A percentile compares a stretch with the other conserved stretches of the same genome.
These are phyloP conservation scores for Staphylotrichum longicolle DNA, from an alignment of 495 filamentous ascomycete species.

Conservation along the genomic window DNA sequence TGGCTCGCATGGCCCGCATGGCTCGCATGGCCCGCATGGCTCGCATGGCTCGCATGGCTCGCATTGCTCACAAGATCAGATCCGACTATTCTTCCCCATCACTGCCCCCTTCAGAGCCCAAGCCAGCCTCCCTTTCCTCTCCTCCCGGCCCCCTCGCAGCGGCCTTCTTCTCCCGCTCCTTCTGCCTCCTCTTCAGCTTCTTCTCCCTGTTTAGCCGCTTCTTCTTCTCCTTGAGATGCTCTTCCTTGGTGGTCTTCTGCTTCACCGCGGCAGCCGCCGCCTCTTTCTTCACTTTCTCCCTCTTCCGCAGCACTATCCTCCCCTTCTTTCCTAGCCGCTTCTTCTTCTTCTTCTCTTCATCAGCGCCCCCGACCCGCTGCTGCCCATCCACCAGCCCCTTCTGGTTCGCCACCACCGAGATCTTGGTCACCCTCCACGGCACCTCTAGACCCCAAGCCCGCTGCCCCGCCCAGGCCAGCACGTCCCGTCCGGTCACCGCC, in stretches of 20 bases:
- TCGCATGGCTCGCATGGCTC: too few relatives aligned
- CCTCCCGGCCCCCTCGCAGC: slow-evolving; percentile 20
- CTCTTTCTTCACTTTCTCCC: slow-evolving; percentile 35
- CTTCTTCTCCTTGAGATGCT: slow-evolving; percentile 53
- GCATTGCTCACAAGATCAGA: too few relatives aligned
- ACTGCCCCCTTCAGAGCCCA: slow-evolving; percentile 7
- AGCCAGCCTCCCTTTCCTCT: slow-evolving; percentile 4
- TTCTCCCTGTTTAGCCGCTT: slow-evolving; percentile 52
- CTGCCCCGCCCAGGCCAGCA: slow-evolving; percentile 39
- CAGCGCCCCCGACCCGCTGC: background rate
- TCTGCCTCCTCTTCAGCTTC: slow-evolving; percentile 52
- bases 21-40: too few relatives aligned
- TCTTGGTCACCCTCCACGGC: slow-evolving; percentile 53
- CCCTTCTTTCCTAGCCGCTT: slow-evolving; percentile 54
- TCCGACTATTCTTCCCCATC: background rate
- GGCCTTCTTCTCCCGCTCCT: slow-evolving; percentile 50
- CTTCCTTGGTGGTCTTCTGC: slow-evolving; percentile 44
- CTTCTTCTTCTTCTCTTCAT: slow-evolving; percentile 21
- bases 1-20: too few relatives aligned
- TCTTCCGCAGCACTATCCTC: slow-evolving; percentile 46
- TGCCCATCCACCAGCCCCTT: slow-evolving; percentile 4
- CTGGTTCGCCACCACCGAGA: slow-evolving; percentile 22
- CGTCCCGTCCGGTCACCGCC: slow-evolving; percentile 47
- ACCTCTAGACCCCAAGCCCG: slow-evolving; percentile 53
- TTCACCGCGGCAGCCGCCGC: slow-evolving; percentile 30